Conservation (phyloP, 192 early-diverging fungal species). For the Cladochytrium replicatum region DNA sequence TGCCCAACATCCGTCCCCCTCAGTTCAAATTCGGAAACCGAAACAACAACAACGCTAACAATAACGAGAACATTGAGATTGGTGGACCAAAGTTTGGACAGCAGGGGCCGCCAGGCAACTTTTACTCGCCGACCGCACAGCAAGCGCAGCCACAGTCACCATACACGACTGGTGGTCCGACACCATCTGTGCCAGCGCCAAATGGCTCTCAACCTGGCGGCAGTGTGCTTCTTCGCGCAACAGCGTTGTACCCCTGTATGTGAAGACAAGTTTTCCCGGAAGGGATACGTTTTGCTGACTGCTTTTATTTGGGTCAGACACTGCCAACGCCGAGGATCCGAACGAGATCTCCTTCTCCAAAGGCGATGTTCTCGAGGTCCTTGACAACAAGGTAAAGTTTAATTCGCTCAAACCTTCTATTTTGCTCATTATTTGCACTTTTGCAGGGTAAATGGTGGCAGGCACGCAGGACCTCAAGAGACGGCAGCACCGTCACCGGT, state of each 20-base stretch:
- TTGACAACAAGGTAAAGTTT: slow-evolving; percentile 78
- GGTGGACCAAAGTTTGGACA: background rate
- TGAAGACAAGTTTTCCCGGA: no score
- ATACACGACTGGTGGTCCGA: no score
- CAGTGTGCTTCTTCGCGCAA: background rate
- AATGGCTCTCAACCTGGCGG: background rate
- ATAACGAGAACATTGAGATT: background rate
- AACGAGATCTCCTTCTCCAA: slow-evolving; percentile 86
- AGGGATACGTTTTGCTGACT: background rate
- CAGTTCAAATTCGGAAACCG: slow-evolving; percentile 18
- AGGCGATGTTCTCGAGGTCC: slow-evolving; percentile 74
- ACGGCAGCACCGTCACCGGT: slow-evolving; percentile 59
- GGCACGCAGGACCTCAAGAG: slow-evolving; percentile 52
- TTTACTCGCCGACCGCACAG: background rate
- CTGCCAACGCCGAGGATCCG: slow-evolving; percentile 81
- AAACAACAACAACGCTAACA: slow-evolving; percentile 6
- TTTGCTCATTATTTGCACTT: no score
- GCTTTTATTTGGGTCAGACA: slow-evolving; percentile 34
- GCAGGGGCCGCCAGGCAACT: background rate
- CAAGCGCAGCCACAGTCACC: no score
- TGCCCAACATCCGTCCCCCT: slow-evolving; percentile 13
- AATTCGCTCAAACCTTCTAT: no score
- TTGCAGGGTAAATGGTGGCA: slow-evolving; percentile 99
- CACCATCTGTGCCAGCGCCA: background rate
- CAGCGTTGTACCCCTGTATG: slow-evolving; percentile 12